These are phyloP conservation scores for Plasmopara halstedii DNA, from an alignment of 352 stramenopile species.

Conservation along the genomic window DNA sequence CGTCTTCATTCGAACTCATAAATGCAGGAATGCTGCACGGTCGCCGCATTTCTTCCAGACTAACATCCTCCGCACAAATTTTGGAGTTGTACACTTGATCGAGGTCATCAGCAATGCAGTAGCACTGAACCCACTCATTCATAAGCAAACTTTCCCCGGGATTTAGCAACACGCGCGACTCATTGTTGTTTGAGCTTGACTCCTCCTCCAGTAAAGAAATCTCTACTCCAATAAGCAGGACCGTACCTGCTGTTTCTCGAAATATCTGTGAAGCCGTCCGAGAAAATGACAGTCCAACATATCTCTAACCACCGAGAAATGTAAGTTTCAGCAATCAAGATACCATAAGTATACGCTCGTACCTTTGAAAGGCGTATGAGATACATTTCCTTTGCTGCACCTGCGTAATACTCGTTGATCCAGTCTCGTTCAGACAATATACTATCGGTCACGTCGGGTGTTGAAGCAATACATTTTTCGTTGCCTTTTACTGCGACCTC, in stretches of 20 bases:
- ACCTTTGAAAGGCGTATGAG: conserved; percentile 73
- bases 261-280: conserved; percentile 55
- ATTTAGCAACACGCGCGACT: conserved; percentile 71
- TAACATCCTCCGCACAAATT: conserved; percentile 45
- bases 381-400: conserved; percentile 80
- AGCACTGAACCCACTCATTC: conserved; percentile 74
- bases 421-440: conserved; percentile 22
- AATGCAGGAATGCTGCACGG: conserved; percentile 24
- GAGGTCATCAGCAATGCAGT: conserved; percentile 81
- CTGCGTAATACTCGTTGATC: conserved; percentile 72
- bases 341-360: neutral
- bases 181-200: conserved; percentile 12
- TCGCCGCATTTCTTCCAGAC: conserved; percentile 30
- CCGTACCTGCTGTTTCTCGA: conserved; percentile 48
- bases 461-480: conserved; percentile 19
- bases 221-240: conserved; percentile 76
- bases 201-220: conserved; percentile 50
- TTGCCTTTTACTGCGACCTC: conserved; percentile 19
- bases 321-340: neutral
- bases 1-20: conserved; percentile 42
- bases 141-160: conserved; percentile 67
- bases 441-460: conserved; percentile 12
- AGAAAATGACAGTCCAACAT: conserved; percentile 61
- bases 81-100: conserved; percentile 51
- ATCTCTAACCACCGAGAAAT: conserved; percentile 31